phyloP scores from a whole-genome alignment of 106 monocot species.

The Platanthera zijinensis region DNA sequence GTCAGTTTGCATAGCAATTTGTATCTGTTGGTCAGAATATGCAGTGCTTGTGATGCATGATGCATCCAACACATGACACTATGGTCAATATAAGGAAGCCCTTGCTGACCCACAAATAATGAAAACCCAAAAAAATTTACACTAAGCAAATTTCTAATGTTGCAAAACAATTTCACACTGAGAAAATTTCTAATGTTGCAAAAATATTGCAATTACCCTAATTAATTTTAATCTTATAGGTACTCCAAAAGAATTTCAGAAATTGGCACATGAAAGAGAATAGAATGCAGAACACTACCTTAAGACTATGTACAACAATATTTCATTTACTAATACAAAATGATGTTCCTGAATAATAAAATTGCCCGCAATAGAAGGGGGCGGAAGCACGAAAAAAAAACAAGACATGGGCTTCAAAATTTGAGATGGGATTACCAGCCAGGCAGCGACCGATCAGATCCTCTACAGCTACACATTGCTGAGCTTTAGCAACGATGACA shows the following conservation, averaged over 20 bases:
- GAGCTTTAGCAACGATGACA: constrained; percentile 15
- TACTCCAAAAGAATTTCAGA: not conserved
- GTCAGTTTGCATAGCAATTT: too few species aligned
- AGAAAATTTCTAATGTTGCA: not conserved
- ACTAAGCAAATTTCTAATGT: not conserved
- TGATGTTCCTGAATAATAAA: not conserved
- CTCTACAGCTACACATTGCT: not conserved
- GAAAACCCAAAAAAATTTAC: not conserved
- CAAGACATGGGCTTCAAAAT: not conserved
- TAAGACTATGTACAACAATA: not conserved
- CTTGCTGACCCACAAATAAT: not conserved
- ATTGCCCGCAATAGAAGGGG: not conserved
- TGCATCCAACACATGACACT: not conserved
- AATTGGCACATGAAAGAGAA: not conserved
- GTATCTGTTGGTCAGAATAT: not conserved
- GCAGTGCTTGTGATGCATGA: not conserved
- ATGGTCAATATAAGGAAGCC: not conserved
- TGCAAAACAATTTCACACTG: not conserved
- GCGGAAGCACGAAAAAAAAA: not conserved
- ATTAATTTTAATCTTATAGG: not conserved
- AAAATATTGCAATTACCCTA: not conserved
- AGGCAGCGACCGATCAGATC: not conserved
- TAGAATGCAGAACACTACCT: not conserved
- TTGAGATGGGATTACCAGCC: not conserved
- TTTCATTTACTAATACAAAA: not conserved